Conservation (phyloP, 495 filamentous ascomycete genomes). For the Talaromyces adpressus region DNA sequence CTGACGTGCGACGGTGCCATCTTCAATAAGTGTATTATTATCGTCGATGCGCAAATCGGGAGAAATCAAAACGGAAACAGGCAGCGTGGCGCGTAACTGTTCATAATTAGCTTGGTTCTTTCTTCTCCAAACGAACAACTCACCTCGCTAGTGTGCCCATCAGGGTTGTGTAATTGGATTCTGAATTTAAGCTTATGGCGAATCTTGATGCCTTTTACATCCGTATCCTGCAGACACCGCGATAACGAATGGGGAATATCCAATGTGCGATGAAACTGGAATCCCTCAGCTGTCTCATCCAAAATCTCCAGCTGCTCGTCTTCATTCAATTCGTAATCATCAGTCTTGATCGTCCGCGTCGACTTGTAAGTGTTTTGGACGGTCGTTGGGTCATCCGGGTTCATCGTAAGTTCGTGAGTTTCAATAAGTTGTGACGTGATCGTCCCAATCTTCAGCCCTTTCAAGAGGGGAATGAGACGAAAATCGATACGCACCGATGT, state of each 20-base stretch:
- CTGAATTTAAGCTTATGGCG: slow-evolving; percentile 81
- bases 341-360: slow-evolving; percentile 53
- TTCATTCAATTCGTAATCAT: slow-evolving; percentile 52
- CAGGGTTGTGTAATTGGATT: slow-evolving; percentile 84
- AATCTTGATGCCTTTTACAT: slow-evolving; percentile 75
- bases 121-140: slow-evolving; percentile 7
- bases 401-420: slow-evolving; percentile 59
- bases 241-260: slow-evolving; percentile 70
- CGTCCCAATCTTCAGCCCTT: slow-evolving; percentile 75
- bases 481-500: slow-evolving; percentile 74
- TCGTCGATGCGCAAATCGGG: slow-evolving; percentile 81
- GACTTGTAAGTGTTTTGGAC: slow-evolving; percentile 51
- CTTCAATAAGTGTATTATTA: slow-evolving; percentile 60
- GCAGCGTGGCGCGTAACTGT: slow-evolving; percentile 75
- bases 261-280: slow-evolving; percentile 60
- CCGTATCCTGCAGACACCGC: slow-evolving; percentile 78
- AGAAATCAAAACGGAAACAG: slow-evolving; percentile 87
- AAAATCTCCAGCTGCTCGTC: slow-evolving; percentile 60
- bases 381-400: slow-evolving; percentile 41
- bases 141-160: slow-evolving; percentile 87
- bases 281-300: slow-evolving; percentile 71
- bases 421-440: slow-evolving; percentile 72
- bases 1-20: slow-evolving; percentile 34
- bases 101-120: slow-evolving; percentile 5
- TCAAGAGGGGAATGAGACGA: slow-evolving; percentile 73